Evolutionary conservation across 1,139 yeast species (phyloP).

Genomic region (Zygosaccharomyces sapae): DNA sequence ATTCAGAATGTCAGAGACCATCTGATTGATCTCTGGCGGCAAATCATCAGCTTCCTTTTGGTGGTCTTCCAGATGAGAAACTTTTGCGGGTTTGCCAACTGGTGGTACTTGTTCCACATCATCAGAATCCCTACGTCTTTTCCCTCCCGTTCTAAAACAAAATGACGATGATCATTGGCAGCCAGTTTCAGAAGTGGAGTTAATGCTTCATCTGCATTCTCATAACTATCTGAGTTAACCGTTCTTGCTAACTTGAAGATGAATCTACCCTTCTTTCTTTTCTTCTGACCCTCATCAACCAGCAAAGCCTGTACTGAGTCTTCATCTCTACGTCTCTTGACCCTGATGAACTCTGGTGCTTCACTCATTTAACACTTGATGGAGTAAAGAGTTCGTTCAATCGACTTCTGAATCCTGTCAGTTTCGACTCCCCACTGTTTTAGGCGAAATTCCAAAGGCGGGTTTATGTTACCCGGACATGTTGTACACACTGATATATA

Average conservation of each 20-base stretch:
- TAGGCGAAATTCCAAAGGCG: background rate
- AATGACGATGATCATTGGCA: slow-evolving; percentile 27
- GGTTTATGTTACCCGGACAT: no score
- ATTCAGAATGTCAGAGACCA: slow-evolving; percentile 57
- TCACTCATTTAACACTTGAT: slow-evolving; percentile 8
- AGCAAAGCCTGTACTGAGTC: slow-evolving; percentile 81
- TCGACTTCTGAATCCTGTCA: background rate
- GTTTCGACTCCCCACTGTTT: background rate
- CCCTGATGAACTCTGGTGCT: slow-evolving; percentile 62
- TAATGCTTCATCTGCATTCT: slow-evolving; percentile 15
- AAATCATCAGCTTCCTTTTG: slow-evolving; percentile 43
- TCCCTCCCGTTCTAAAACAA: slow-evolving; percentile 30
- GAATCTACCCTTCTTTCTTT: slow-evolving; percentile 33
- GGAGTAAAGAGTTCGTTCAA: background rate
- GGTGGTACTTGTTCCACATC: slow-evolving; percentile 2
- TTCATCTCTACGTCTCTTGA: slow-evolving; percentile 79
- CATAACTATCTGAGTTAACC: slow-evolving; percentile 27
- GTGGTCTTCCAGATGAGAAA: slow-evolving; percentile 14
- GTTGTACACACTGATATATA: background rate
- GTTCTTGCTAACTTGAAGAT: slow-evolving; percentile 37
- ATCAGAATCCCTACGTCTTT: slow-evolving; percentile 16
- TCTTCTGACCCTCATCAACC: slow-evolving; percentile 40
- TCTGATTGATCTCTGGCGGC: slow-evolving; percentile 61
- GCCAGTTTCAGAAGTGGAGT: slow-evolving; percentile 32
- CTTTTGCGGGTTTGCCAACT: background rate